A percentile compares a stretch with the other conserved stretches of the same genome.
Conservation (phyloP, 2,329 filamentous ascomycete species). For the Dothistroma pini region DNA sequence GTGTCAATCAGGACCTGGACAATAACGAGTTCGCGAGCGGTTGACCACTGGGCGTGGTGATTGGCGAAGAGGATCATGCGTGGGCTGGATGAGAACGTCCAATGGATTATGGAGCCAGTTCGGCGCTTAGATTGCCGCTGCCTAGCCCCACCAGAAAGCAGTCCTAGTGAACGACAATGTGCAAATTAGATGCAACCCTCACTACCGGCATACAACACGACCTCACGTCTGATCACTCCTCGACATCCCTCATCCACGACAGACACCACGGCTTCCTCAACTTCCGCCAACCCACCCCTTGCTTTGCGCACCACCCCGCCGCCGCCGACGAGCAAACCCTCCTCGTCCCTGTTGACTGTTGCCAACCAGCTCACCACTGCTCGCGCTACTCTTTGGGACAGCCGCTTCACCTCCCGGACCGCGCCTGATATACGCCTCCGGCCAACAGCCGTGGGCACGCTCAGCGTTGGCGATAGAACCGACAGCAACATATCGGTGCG, state of each 20-base stretch:
- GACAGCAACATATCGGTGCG: slow-evolving; percentile 51
- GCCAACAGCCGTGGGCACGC: slow-evolving; percentile 49
- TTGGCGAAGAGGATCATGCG: no score
- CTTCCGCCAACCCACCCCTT: slow-evolving; percentile 13
- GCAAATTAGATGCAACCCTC: background rate
- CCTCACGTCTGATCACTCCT: background rate
- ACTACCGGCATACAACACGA: background rate
- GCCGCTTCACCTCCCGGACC: slow-evolving; percentile 42
- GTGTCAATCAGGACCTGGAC: no score
- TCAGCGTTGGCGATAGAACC: slow-evolving; percentile 45
- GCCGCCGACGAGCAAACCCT: background rate
- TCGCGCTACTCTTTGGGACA: slow-evolving; percentile 50
- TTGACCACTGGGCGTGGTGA: no score
- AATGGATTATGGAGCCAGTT: background rate
- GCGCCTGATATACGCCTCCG: slow-evolving; percentile 45
- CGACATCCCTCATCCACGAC: background rate
- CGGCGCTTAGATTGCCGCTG: background rate
- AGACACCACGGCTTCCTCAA: slow-evolving; percentile 18
- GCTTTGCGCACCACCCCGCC: slow-evolving; percentile 6
- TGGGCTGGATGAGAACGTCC: background rate
- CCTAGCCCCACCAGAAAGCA: background rate
- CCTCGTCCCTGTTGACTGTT: slow-evolving; percentile 15
- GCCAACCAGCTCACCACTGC: slow-evolving; percentile 45
- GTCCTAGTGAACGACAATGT: background rate
- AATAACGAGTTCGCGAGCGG: no score